Evolutionary conservation across 2,329 filamentous ascomycete genomes (phyloP).

Genomic region (Fusarium chuoi): DNA sequence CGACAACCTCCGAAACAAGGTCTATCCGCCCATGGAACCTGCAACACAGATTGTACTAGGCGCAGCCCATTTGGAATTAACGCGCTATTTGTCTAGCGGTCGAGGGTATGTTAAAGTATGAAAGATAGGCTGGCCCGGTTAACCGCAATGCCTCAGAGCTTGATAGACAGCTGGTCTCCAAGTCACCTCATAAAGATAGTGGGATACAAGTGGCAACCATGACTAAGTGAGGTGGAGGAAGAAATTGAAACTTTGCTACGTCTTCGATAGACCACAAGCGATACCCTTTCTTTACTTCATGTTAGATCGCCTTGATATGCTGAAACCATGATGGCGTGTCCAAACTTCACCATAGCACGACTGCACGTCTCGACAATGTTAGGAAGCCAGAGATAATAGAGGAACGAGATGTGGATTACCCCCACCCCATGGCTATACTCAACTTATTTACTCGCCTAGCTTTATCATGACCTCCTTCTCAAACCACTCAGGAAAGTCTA

Average conservation of each 20-base stretch:
- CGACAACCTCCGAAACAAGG: fast-evolving
- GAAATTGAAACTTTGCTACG: no score
- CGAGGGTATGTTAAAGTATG: fast-evolving
- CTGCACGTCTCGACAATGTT: no score
- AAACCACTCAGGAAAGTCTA: not conserved
- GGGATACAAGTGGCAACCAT: no score
- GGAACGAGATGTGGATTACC: fast-evolving
- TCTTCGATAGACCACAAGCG: no score
- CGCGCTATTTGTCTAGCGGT: not conserved
- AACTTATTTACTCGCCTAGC: fast-evolving
- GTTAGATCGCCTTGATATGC: no score
- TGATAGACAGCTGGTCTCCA: no score
- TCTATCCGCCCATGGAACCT: not conserved
- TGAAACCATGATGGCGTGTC: no score
- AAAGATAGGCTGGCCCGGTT: not conserved
- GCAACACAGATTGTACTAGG: not conserved
- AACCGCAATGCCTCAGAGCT: not conserved
- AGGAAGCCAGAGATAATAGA: not conserved
- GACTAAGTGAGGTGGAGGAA: no score
- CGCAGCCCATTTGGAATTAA: not conserved
- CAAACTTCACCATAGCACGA: no score
- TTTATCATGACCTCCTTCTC: not conserved
- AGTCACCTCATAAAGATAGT: no score
- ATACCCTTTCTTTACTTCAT: no score
- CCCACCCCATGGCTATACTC: fast-evolving